A percentile compares a stretch with the other conserved stretches of the same genome.
These are phyloP conservation scores for Backusella parvicylindrica DNA, from an alignment of 192 early-diverging fungal species.

Conservation along the genomic window DNA sequence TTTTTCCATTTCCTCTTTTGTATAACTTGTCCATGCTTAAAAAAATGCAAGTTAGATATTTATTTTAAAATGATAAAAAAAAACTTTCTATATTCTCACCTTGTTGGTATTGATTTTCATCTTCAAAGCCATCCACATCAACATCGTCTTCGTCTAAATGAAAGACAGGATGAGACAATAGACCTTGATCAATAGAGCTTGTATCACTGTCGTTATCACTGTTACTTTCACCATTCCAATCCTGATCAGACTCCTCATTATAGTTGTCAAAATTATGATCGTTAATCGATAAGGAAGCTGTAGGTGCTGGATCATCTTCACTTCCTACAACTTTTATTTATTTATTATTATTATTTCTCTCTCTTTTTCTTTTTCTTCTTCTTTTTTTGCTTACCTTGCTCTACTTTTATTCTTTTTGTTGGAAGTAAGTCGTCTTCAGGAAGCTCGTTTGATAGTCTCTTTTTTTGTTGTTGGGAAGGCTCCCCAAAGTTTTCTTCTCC, in stretches of 20 bases:
- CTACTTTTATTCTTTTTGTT: background rate
- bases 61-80: too few relatives aligned
- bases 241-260: constrained; percentile 36
- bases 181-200: background rate
- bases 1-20: constrained; percentile 24
- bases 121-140: constrained; percentile 21
- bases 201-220: constrained; percentile 15
- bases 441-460: background rate
- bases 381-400: background rate
- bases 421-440: background rate
- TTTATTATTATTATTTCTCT: background rate
- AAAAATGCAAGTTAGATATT: background rate
- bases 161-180: constrained; percentile 16
- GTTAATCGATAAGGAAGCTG: background rate
- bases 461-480: background rate
- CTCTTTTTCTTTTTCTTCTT: background rate
- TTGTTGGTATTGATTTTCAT: constrained; percentile 21
- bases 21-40: constrained; percentile 27
- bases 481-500: background rate
- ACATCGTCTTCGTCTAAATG: constrained; percentile 21
- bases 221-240: constrained; percentile 18
- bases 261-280: constrained; percentile 30
- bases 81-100: background rate
- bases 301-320: constrained; percentile 12
- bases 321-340: background rate